Conservation (phyloP, 495 filamentous ascomycete genomes). For the Gamarada debralockiae region DNA sequence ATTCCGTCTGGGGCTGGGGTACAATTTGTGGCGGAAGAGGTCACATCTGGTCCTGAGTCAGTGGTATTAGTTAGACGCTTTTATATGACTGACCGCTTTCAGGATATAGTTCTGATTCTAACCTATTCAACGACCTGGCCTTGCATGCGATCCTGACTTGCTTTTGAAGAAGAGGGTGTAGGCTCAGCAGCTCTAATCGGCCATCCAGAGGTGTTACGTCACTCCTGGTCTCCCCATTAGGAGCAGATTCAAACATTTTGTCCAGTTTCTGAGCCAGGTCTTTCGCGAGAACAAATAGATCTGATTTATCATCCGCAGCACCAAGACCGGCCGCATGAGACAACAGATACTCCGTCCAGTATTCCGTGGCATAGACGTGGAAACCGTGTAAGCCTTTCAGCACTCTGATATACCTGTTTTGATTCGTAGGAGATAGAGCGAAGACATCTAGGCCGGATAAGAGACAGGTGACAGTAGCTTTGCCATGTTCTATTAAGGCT, state of each 20-base stretch:
- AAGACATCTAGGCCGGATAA: constrained; percentile 13
- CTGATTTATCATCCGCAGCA: neutral
- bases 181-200: neutral
- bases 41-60: neutral
- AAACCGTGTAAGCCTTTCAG: constrained; percentile 26
- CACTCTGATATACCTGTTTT: constrained; percentile 11
- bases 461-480: constrained; percentile 20
- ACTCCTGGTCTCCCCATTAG: neutral
- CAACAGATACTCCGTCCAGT: constrained; percentile 26
- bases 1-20: neutral
- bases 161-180: neutral
- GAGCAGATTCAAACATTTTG: neutral
- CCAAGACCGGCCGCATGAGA: neutral
- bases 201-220: neutral
- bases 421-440: neutral
- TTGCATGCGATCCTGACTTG: neutral
- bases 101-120: neutral
- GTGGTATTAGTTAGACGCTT: neutral
- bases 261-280: constrained; percentile 1
- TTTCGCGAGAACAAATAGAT: neutral
- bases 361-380: constrained; percentile 27
- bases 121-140: neutral
- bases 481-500: constrained; percentile 13
- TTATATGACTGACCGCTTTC: neutral
- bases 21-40: neutral